Base-by-base conservation (phyloP, 352 stramenopile species). In the Elongisporangium anandrum region DNA sequence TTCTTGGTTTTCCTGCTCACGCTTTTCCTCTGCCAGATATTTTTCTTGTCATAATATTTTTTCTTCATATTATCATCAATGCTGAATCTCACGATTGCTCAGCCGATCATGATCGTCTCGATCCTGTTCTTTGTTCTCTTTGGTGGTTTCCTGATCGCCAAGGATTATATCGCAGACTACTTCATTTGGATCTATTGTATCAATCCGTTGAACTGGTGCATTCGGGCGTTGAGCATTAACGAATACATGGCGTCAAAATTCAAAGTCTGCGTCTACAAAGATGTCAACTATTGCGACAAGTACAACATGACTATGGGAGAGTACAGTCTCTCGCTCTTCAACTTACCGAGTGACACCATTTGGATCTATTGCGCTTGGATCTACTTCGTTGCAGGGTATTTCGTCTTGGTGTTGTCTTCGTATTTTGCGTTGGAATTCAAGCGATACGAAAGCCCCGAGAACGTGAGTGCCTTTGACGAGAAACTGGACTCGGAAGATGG, bases 151-250 rank as follows among this genome's bases (percentile, higher is more conserved):
- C 56, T 90, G 51, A 68, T 90, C 19, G 59, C 77, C 2, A 78
- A 82, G 49, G 65, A 61, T 52, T 63, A 78, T 39, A 87, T 92
- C 29, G 82, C 80, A 3, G 59, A 71, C 51, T 82, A 80, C 54
- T 79, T 86, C 24, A 73, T 77, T n/a, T 93, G 83, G 85, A 45
- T 92, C 16, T 92, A 83, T 65, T 90, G 74, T 70, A 75, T 93
- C 34, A 85, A 91, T 29, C 85, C 85, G 7, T 67, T 93, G 21
- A 64, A 72, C 16, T 93, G 79, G 77, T 79, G 69, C 51, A 81
- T 87, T 41, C 79, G 81, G 7, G 65, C 67, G 10, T 57, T 89
- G 12, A 70, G 65, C 29, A 57, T 89, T 22, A 87, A 87, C 57
- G 71, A 91, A 64, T 91, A 87, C 61, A 57, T 60, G 22, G 62